Base-by-base conservation (phyloP, 371 early-diverging fungal species). In the Mortierella sp. region DNA sequence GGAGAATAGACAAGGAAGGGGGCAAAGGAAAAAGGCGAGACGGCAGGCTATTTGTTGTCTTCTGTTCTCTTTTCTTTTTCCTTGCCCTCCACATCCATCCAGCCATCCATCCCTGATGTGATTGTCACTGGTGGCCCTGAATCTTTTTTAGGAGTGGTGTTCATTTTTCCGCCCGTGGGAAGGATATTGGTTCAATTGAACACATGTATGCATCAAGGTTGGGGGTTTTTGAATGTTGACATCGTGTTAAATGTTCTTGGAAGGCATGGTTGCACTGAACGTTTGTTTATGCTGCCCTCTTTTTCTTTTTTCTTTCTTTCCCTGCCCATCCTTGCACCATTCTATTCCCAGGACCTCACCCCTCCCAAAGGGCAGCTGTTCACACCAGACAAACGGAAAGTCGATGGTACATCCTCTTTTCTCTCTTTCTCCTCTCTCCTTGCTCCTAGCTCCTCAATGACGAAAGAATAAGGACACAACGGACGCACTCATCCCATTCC, bases 251-350 rank as follows among this genome's bases (percentile, higher is more conserved):
- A 24, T 54, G 19, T 16, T 53, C 9, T 8, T 48, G 1, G 31
- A 31, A 19, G 37, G 37, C 67, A 64, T 64, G 67, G 67, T 64
- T 24, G 67, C 67, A 64, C 67, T 64, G 40, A 64, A 64, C 8
- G 37, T 37, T 64, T 54, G 54, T 5, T 34, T 19, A 31, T 31
- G 34, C 61, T 31, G 8, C 61, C 37, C 37, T 37, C 21, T 37
- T 64, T 1, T 37, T 37, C 21, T 37, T 64, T 1, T 37, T 37
- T 37, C 26, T 28, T 57, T 57, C 11, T 57, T 54, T 21, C 64
- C 21, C 6, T n/a, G n/a, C n/a, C 31, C 16, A 4, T 21, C 37
- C 19, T 64, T 13, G 21, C 14, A 28, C 57, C 10, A 9, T 31
- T 14, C 59, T 24, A 16, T 64, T 37, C 34, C 67, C 40, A 37